These are phyloP conservation scores for Marvania coccoides DNA, from an alignment of 139 green algal species.

Conservation along the genomic window DNA sequence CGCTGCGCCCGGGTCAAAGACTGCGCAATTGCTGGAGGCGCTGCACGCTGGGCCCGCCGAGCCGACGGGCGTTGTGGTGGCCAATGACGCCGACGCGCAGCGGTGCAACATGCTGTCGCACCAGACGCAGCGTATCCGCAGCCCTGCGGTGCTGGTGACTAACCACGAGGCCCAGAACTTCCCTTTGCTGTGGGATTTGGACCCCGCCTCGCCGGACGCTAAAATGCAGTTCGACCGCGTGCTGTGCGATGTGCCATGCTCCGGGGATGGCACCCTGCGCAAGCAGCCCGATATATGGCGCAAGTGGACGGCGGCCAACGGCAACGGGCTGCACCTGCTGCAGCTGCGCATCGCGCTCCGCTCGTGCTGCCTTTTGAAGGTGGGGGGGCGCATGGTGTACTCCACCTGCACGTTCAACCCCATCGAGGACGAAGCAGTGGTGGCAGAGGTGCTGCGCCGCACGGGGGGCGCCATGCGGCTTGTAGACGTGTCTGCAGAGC, in stretches of 20 bases:
- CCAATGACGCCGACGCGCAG: constrained; percentile 92
- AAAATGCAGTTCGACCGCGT: constrained; percentile 81
- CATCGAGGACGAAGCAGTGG: constrained; percentile 97
- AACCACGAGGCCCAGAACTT: constrained; percentile 89
- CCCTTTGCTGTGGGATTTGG: constrained; percentile 32
- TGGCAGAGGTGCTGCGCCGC: constrained; percentile 74
- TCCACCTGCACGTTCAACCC: constrained; percentile 98
- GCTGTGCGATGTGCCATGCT: constrained; percentile 95
- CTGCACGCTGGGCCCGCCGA: constrained; percentile 51
- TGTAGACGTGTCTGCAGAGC: constrained; percentile 66
- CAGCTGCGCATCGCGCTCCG: constrained; percentile 83
- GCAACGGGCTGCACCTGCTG: constrained; percentile 85
- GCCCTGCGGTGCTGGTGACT: constrained; percentile 81
- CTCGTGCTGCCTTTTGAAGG: constrained; percentile 69
- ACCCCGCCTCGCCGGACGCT: constrained; percentile 5
- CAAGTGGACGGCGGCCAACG: constrained; percentile 62
- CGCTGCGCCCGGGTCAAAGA: constrained; percentile 96
- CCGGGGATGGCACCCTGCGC: constrained; percentile 92
- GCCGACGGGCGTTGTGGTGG: constrained; percentile 77
- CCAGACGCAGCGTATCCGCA: constrained; percentile 91
- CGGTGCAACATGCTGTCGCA: constrained; percentile 96
- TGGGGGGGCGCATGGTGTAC: constrained; percentile 94
- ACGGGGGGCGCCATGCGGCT: constrained; percentile 67
- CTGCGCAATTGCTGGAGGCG: constrained; percentile 90
- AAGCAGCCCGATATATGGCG: constrained; percentile 97